Evolutionary conservation across 305 asterid genomes (phyloP), one percentile per base, ranked within the genome.

Genomic region (Rubia balearica): DNA sequence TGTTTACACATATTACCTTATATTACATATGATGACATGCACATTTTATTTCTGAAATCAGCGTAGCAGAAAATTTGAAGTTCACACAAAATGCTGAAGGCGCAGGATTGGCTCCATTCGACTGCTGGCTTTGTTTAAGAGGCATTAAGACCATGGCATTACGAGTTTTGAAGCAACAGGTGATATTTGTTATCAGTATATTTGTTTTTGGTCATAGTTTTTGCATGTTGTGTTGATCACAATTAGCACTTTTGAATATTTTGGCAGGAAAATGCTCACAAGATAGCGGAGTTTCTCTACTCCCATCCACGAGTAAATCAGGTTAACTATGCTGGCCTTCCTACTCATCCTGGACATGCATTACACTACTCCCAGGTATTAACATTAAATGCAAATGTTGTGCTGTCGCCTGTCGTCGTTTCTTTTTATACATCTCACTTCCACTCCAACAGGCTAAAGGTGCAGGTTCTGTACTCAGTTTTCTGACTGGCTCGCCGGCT

Each of bases 391-490:
- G 12, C 14, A 30, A 49, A 36, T 24, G 8, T 45, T 51, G 9
- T 36, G 6, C 8, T 66, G 16, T 6, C 0, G 22, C 13, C 1
- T n/a, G 45, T 2, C 13, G 6, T 60, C 4, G 7, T 22, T 30
- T 27, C 41, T 27, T 38, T 2, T 6, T 49, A 33, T 40, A 2
- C 49, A 51, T 67, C 45, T 59, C 56, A 55, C 74, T 65, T 21
- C 61, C 61, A 22, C 33, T 71, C 21, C 38, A 82, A 74, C 85
- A 91, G 97, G 96, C 98, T 1, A 94, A 76, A 67, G 99, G 98
- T 72, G 97, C 99, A 51, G 99, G 98, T 68, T 89, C 98, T 10
- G 98, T 94, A 70, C 83, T 94, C n/a, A 94, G 99, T 87, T 94
- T 94, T 78, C 69, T 80, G 73, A 94, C 99, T 5, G 98, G 98